Percentiles rank a stretch among this genome's conserved stretches.
Conservation (phyloP, 2,329 filamentous ascomycete species). For the Reticulascus tulasneorum region DNA sequence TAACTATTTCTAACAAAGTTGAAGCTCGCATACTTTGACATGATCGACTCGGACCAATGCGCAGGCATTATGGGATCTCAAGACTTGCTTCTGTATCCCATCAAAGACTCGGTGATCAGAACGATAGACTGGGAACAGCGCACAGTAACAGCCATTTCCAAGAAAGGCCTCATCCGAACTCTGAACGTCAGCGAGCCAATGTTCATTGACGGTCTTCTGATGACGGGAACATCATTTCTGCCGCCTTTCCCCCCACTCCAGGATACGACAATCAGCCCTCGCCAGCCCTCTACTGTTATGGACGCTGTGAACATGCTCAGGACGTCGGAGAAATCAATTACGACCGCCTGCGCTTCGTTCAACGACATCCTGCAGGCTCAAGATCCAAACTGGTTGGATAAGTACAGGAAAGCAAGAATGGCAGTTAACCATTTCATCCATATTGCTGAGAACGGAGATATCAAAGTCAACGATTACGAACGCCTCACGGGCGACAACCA, state of each 20-base stretch:
- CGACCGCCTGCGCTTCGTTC: slow-evolving; percentile 70
- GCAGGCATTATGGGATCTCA: slow-evolving; percentile 80
- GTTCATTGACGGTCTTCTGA: slow-evolving; percentile 79
- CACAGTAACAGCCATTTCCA: slow-evolving; percentile 59
- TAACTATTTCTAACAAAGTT: slow-evolving; percentile 22
- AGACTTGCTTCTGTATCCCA: slow-evolving; percentile 80
- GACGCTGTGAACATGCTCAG: slow-evolving; percentile 77
- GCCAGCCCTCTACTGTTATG: slow-evolving; percentile 59
- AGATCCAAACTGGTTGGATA: slow-evolving; percentile 74
- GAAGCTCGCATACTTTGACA: slow-evolving; percentile 75
- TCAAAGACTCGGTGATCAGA: slow-evolving; percentile 69
- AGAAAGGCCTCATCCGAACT: slow-evolving; percentile 65
- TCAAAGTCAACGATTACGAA: slow-evolving; percentile 70
- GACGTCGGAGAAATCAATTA: slow-evolving; percentile 64
- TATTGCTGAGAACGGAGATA: slow-evolving; percentile 70
- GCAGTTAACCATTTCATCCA: slow-evolving; percentile 84
- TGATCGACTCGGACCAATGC: slow-evolving; percentile 61
- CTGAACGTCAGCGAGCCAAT: slow-evolving; percentile 65
- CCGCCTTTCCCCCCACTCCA: slow-evolving; percentile 74
- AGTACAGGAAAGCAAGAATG: slow-evolving; percentile 81
- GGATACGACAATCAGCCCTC: slow-evolving; percentile 49
- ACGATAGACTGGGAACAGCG: slow-evolving; percentile 65
- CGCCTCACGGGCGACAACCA: slow-evolving; percentile 78
- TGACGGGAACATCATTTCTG: slow-evolving; percentile 78
- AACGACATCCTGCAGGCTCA: slow-evolving; percentile 72